Evolutionary conservation across 106 monocot genomes (phyloP).

Genomic region (Dendrobium officinale): DNA sequence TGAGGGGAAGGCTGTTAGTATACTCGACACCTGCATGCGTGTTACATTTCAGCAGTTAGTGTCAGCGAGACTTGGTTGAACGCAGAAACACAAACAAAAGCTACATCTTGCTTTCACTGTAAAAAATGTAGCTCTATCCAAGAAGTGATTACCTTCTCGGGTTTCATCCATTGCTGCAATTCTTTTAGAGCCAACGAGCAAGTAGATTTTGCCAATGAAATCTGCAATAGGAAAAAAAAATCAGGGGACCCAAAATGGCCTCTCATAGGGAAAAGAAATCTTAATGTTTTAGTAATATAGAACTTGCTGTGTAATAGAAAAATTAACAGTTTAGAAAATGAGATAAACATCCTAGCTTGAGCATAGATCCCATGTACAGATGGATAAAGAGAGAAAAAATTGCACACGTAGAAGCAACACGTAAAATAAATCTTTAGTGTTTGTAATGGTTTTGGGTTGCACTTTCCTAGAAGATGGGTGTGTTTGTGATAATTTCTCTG

Average conservation of each 20-base stretch:
- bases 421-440: too few species aligned
- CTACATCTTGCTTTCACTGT: not conserved
- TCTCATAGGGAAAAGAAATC: not conserved
- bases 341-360: too few species aligned
- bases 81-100: not conserved
- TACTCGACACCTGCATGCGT: constrained; percentile 37
- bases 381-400: too few species aligned
- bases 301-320: too few species aligned
- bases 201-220: constrained; percentile 40
- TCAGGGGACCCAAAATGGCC: too few species aligned
- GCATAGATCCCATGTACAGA: too few species aligned
- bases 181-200: constrained; percentile 36
- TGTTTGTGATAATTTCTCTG: too few species aligned
- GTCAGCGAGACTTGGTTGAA: not conserved
- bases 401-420: too few species aligned
- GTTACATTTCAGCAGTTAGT: not conserved
- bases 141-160: constrained; percentile 51
- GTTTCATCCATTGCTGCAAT: constrained; percentile 74
- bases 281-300: not conserved
- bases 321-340: too few species aligned
- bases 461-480: too few species aligned
- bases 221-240: constrained; percentile 32
- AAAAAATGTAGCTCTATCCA: not conserved
- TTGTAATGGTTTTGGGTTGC: too few species aligned
- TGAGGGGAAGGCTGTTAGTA: constrained; percentile 65